Percentiles rank a stretch among this genome's conserved stretches.
phyloP scores from a whole-genome alignment of 2,329 filamentous ascomycete species.

The Plenodomus tracheiphilus region DNA sequence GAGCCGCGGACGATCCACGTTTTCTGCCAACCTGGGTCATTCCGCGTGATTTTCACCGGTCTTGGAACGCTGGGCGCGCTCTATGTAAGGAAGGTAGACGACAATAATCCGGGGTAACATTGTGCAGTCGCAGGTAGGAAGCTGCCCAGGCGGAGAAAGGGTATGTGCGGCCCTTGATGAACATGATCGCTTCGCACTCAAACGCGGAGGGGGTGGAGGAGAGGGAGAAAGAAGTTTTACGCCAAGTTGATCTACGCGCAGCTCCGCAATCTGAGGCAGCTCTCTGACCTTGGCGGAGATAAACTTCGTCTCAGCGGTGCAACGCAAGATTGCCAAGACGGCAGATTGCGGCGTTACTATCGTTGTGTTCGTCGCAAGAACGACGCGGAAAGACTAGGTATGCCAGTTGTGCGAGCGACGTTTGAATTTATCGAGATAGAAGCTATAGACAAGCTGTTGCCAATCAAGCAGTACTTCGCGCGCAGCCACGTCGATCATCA shows the following conservation, averaged over 20 bases:
- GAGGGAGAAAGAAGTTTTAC: constrained; percentile 6
- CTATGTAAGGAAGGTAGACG: background rate
- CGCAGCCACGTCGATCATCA: constrained; percentile 12
- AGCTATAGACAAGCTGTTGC: constrained; percentile 17
- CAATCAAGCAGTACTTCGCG: constrained; percentile 20
- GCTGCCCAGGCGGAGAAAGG: constrained; percentile 13
- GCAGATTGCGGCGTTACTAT: constrained; percentile 5
- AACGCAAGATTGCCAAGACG: constrained; percentile 6
- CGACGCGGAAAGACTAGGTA: constrained; percentile 6
- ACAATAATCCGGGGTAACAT: background rate
- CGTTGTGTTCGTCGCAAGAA: constrained; percentile 12
- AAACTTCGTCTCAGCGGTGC: background rate
- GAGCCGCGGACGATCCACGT: background rate
- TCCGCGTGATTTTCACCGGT: background rate
- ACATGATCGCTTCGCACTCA: constrained; percentile 5
- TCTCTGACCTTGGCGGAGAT: background rate
- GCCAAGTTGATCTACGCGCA: background rate
- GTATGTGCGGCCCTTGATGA: constrained; percentile 5
- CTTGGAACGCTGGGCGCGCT: background rate
- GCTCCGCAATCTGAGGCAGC: background rate
- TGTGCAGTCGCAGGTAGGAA: constrained; percentile 1
- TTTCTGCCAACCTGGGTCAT: background rate
- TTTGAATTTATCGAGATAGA: constrained; percentile 17
- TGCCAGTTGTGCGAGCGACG: constrained; percentile 9
- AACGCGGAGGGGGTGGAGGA: constrained; percentile 2